phyloP scores from a whole-genome alignment of 306 rosid genomes.

The Lablab purpureus region DNA sequence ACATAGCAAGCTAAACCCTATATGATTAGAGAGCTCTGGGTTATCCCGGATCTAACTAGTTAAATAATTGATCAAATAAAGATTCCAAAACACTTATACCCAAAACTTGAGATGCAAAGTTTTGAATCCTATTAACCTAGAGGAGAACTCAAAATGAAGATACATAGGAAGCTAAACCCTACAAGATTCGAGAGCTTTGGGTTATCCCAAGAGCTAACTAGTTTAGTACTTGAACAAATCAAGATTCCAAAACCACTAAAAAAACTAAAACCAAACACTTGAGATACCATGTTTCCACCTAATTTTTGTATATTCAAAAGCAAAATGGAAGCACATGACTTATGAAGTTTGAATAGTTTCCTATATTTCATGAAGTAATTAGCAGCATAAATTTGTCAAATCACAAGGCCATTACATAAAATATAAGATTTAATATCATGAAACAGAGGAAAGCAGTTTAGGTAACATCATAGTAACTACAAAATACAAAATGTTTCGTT shows the following conservation, averaged over 20 bases:
- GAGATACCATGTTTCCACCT: neutral
- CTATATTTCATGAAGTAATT: neutral
- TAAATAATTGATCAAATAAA: too few relatives aligned
- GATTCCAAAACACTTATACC: too few relatives aligned
- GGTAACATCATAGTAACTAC: slow-evolving; percentile 32
- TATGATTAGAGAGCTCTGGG: too few relatives aligned
- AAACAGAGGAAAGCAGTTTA: slow-evolving; percentile 23
- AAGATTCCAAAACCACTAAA: neutral
- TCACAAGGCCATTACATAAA: neutral
- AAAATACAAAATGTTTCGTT: neutral
- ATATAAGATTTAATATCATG: slow-evolving; percentile 1
- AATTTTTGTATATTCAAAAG: neutral
- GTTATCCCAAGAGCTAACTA: neutral
- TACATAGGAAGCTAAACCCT: neutral
- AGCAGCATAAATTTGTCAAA: neutral
- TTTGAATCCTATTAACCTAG: neutral
- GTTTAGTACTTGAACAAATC: neutral
- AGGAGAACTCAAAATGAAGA: neutral
- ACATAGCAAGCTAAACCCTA: too few relatives aligned
- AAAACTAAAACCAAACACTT: neutral
- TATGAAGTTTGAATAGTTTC: neutral
- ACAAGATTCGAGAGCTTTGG: neutral
- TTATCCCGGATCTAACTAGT: too few relatives aligned
- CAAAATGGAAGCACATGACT: neutral
- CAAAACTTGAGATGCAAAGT: too few relatives aligned